phyloP scores from a whole-genome alignment of 2,329 filamentous ascomycete species.

The Cadophora luteo-olivacea region DNA sequence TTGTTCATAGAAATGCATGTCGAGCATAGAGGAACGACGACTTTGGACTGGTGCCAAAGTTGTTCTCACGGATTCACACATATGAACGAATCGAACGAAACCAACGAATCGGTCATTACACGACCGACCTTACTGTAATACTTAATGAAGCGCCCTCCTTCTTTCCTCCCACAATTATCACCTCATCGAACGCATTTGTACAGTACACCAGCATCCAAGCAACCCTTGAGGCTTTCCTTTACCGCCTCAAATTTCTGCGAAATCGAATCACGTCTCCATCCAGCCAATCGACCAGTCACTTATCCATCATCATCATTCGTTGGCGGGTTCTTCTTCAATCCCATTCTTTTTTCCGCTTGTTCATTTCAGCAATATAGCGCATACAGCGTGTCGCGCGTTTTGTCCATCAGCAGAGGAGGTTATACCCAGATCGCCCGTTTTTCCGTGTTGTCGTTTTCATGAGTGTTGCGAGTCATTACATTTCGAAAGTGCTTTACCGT shows the following conservation, averaged over 20 bases:
- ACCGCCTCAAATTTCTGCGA: neutral
- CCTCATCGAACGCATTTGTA: conserved; percentile 6
- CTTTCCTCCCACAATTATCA: neutral
- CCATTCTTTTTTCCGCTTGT: conserved; percentile 11
- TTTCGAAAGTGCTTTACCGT: neutral
- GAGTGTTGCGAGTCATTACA: neutral
- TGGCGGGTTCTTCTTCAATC: neutral
- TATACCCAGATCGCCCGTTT: conserved; percentile 30
- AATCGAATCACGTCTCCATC: neutral
- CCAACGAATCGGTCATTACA: conserved; percentile 20
- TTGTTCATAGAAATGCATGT: no score
- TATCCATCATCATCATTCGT: neutral
- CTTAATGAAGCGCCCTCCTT: conserved; percentile 27
- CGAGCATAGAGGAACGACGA: conserved; percentile 20
- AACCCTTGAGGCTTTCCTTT: neutral
- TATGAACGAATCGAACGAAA: conserved; percentile 11
- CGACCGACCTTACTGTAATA: conserved; percentile 31
- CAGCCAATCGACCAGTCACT: neutral
- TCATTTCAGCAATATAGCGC: conserved; percentile 7
- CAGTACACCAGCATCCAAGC: conserved; percentile 10
- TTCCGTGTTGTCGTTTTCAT: neutral
- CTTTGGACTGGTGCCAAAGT: conserved; percentile 39
- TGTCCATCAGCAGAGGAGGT: conserved; percentile 27
- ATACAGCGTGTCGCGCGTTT: neutral
- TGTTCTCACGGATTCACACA: conserved; percentile 12